Percentiles rank a stretch among this genome's conserved stretches.
Conservation (phyloP, 257 asterid genomes). For the Solanum medicagineum region DNA sequence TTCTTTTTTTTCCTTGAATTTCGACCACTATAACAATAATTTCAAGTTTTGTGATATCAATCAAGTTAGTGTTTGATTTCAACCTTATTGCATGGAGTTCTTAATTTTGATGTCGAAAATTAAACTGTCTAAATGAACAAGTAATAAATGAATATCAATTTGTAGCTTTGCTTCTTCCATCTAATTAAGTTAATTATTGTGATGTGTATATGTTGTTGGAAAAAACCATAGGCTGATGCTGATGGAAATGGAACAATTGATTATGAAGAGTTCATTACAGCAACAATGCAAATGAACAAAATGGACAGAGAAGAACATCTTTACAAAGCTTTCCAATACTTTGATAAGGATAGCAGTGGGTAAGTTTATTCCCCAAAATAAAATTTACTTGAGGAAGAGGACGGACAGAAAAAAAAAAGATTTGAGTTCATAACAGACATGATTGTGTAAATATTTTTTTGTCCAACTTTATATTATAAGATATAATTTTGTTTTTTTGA, state of each 20-base stretch:
- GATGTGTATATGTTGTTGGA: neutral
- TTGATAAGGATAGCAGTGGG: slow-evolving; percentile 54
- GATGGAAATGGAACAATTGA: slow-evolving; percentile 56
- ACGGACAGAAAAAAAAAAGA: neutral
- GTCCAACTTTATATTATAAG: neutral
- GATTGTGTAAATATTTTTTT: neutral
- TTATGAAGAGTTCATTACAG: slow-evolving; percentile 58
- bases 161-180: neutral
- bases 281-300: slow-evolving; percentile 56
- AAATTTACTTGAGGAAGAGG: neutral
- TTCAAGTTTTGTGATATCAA: neutral
- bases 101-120: neutral
- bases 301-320: slow-evolving; percentile 61
- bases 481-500: neutral
- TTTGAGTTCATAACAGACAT: neutral
- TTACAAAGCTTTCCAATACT: slow-evolving; percentile 55
- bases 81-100: neutral
- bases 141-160: neutral
- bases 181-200: neutral
- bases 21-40: neutral
- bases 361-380: neutral
- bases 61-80: neutral
- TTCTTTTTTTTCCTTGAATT: neutral
- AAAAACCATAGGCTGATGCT: slow-evolving; percentile 34
- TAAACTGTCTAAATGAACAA: neutral